phyloP scores from a whole-genome alignment of 352 stramenopile genomes.

The Phytopythium helicoides region DNA sequence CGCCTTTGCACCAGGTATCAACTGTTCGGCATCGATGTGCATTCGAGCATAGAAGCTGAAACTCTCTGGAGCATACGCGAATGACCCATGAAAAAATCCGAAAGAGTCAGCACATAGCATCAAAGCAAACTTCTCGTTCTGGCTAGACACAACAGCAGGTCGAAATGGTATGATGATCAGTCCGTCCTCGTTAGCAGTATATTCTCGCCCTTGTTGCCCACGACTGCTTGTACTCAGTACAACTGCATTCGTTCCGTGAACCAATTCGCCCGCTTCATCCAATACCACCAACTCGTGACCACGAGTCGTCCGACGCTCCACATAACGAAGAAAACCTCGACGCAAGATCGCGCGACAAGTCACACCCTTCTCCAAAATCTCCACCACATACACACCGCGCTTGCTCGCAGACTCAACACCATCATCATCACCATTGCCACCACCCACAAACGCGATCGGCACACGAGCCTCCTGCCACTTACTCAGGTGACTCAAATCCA shows the following conservation, averaged over 20 bases:
- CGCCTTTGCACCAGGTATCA: constrained; percentile 36
- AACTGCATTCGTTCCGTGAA: constrained; percentile 28
- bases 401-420: no score
- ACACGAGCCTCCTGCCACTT: constrained; percentile 43
- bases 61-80: constrained; percentile 34
- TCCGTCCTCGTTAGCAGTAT: constrained; percentile 21
- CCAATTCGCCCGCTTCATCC: constrained; percentile 38
- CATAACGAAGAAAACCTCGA: constrained; percentile 50
- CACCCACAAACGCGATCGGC: constrained; percentile 22
- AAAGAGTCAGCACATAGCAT: constrained; percentile 35
- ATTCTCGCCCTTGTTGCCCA: constrained; percentile 32
- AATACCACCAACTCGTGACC: constrained; percentile 54
- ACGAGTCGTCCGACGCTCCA: constrained; percentile 36
- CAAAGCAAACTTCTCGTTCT: constrained; percentile 40
- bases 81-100: constrained; percentile 34
- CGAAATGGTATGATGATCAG: constrained; percentile 47
- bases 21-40: constrained; percentile 50
- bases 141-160: constrained; percentile 13
- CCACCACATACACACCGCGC: constrained; percentile 59
- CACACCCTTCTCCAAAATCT: constrained; percentile 53
- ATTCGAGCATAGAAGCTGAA: constrained; percentile 38
- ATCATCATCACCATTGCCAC: constrained; percentile 4
- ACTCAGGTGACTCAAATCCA: constrained; percentile 46
- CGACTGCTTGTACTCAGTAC: constrained; percentile 43
- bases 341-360: constrained; percentile 56